A percentile compares a stretch with the other conserved stretches of the same genome.
Evolutionary conservation across 768 basidiomycete genomes (phyloP).

Genomic region (Auricularia cornea): DNA sequence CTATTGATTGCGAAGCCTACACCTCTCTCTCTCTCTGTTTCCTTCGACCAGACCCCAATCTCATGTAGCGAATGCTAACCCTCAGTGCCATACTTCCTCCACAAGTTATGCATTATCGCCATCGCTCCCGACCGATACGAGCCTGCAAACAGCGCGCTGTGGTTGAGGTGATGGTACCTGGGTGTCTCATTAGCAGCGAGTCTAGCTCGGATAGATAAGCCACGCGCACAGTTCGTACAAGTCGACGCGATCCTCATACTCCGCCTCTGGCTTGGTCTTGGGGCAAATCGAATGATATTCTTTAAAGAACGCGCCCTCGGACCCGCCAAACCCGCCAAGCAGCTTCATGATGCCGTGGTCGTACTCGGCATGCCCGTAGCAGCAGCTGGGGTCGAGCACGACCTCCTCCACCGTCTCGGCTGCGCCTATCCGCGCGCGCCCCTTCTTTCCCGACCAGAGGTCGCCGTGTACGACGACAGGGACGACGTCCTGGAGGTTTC

Average conservation of each 20-base stretch:
- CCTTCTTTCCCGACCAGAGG: too few species aligned
- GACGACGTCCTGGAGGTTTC: neutral
- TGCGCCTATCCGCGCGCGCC: neutral
- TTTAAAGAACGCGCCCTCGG: neutral
- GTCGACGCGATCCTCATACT: neutral
- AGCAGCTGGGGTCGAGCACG: neutral
- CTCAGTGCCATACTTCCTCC: too few species aligned
- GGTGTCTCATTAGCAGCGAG: neutral
- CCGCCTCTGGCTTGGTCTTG: neutral
- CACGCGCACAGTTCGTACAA: neutral
- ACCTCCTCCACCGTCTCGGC: too few species aligned
- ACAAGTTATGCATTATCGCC: too few species aligned
- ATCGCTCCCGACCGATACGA: too few species aligned
- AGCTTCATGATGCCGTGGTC: neutral
- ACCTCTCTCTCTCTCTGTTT: too few species aligned
- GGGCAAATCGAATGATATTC: neutral
- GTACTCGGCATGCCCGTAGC: neutral
- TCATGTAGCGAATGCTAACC: too few species aligned
- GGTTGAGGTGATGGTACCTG: neutral
- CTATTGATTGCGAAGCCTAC: too few species aligned
- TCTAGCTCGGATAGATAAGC: neutral
- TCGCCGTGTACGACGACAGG: neutral
- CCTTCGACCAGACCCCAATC: too few species aligned
- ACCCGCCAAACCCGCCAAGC: neutral
- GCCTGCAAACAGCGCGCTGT: neutral